Evolutionary conservation across 306 rosid genomes (phyloP), one percentile per base, ranked within the genome.

Genomic region (Vigna radiata): DNA sequence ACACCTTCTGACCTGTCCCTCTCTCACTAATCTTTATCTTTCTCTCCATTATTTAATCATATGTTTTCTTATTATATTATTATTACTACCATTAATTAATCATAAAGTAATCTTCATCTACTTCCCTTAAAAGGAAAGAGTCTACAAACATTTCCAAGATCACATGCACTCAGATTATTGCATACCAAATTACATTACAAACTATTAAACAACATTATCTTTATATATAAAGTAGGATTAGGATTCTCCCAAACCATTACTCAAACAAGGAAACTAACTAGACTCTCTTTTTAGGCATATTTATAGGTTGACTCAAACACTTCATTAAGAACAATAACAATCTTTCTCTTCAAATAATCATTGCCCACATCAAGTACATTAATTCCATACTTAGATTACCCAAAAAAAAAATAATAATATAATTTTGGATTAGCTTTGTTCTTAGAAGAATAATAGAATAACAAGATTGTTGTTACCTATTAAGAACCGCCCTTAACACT

Each of bases 61-160:
- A 17, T 53, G 18, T 6, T 66, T 39, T 60, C 19, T 76, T 75
- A 50, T 41, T 41, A 41, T 41, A 36, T 41, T 41, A 41, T 41
- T 41, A 9, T 41, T 41, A 41, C 10, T 9, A 9, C 13, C 2
- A 68, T 46, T 39, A 39, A 4, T 27, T 67, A 76, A 15, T 29
- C 39, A 47, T 31, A 64, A 49, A 64, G 73, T 64, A 59, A 72
- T 73, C 70, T 72, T 49, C 89, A 77, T 73, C 79, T 72, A 46
- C 89, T 90, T 90, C 81, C 88, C 91, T 88, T 87, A 83, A 77
- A 88, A 74, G 92, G 94, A 70, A 87, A 87, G 82, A 58, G 43
- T 29, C 71, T 72, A 64, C 58, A 37, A 43, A 70, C 43, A 81
- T 19, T 55, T 23, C 58, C 71, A 62, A 72, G 0, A 72, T 3